Percentiles rank a stretch among this genome's conserved stretches.
Conservation (phyloP, 2,329 filamentous ascomycete species). For the Ambrosiella xylebori region DNA sequence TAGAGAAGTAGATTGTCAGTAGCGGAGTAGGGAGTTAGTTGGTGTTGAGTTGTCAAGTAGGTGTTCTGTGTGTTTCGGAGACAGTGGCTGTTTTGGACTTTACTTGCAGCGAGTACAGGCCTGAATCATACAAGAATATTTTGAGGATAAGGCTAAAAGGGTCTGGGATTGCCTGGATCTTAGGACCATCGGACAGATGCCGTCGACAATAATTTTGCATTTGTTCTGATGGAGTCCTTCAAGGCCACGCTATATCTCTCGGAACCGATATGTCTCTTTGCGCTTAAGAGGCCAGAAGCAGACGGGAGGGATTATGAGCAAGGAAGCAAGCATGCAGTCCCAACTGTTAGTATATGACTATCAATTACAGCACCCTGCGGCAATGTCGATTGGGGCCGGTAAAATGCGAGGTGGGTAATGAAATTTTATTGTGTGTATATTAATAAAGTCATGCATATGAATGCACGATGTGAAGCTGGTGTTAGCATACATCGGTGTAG, state of each 20-base stretch:
- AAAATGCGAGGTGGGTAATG: constrained; percentile 17
- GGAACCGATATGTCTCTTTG: constrained; percentile 24
- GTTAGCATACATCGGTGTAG: no score
- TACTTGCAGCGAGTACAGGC: constrained; percentile 47
- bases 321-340: constrained; percentile 48
- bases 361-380: constrained; percentile 52
- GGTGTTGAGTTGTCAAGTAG: constrained; percentile 29
- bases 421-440: no score
- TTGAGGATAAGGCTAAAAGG: constrained; percentile 47
- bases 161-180: constrained; percentile 48
- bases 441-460: no score
- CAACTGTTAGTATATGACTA: constrained; percentile 45
- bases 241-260: constrained; percentile 31
- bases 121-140: constrained; percentile 49
- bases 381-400: constrained; percentile 29
- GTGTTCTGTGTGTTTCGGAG: constrained; percentile 38
- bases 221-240: constrained; percentile 27
- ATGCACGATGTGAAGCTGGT: no score
- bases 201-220: constrained; percentile 34
- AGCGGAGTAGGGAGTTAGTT: background rate
- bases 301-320: constrained; percentile 53
- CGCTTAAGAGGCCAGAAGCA: constrained; percentile 36
- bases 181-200: constrained; percentile 50
- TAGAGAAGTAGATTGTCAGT: background rate
- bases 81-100: constrained; percentile 42